Evolutionary conservation across 78 protist genomes (phyloP).

Genomic region (Polysphondylium violaceum): DNA sequence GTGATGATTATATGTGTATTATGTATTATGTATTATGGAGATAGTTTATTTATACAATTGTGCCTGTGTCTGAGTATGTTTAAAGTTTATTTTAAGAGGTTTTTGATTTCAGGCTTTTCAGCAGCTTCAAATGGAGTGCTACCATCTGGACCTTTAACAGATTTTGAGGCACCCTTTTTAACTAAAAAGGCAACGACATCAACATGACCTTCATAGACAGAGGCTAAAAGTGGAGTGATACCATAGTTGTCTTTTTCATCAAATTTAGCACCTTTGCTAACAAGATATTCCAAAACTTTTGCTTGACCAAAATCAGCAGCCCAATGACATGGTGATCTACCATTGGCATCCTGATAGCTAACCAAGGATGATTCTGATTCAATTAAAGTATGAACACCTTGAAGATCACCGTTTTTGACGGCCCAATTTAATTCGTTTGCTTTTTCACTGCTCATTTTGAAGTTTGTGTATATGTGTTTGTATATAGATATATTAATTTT

Average conservation of each 20-base stretch:
- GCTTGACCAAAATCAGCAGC: constrained; percentile 57
- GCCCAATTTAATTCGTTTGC: constrained; percentile 66
- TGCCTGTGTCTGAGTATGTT: no score
- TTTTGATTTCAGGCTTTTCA: constrained; percentile 19
- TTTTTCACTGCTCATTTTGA: not conserved
- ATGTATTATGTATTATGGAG: no score
- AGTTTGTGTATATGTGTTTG: not conserved
- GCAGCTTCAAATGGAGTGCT: constrained; percentile 61
- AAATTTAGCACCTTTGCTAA: constrained; percentile 46
- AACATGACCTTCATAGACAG: constrained; percentile 63
- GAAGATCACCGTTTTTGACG: constrained; percentile 70
- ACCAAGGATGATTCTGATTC: constrained; percentile 1
- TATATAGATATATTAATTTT: not conserved
- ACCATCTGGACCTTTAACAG: constrained; percentile 60
- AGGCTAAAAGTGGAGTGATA: constrained; percentile 72
- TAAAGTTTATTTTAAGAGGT: constrained; percentile 32
- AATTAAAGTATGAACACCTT: not conserved
- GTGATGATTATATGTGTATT: not conserved
- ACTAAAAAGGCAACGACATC: constrained; percentile 33
- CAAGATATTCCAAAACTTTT: constrained; percentile 22
- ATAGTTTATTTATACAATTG: no score
- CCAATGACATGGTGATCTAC: constrained; percentile 69
- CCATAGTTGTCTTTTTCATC: constrained; percentile 55
- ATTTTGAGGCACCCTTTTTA: constrained; percentile 25
- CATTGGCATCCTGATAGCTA: constrained; percentile 24